Base-by-base conservation (phyloP, 2,329 filamentous ascomycete genomes). In the Fusarium transvaalense region DNA sequence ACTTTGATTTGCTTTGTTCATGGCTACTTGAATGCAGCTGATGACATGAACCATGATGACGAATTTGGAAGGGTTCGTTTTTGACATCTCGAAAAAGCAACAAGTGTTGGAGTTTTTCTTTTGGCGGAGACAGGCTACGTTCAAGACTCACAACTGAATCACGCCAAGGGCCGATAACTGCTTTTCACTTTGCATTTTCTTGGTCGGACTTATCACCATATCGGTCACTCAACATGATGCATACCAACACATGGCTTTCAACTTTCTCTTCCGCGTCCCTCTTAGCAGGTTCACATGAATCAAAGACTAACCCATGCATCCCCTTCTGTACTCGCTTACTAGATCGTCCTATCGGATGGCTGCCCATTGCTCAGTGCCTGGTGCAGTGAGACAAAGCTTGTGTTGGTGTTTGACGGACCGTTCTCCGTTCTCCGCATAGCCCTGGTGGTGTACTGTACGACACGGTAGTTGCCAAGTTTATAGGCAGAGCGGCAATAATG, bases 11-110 rank as follows among this genome's bases (percentile, higher is more conserved):
- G 31, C 17, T 23, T 10, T 21, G 29, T 25, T 27, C n/a, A 19
- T 35, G n/a, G 27, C 50, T 55, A 23, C 61, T 42, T 31, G 42
- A 27, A 27, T 42, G 6, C 27, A 53, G 76, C 69, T 41, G 74
- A 77, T 57, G 68, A 66, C 41, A 54, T 73, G 32, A 71, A 71
- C 34, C 66, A 72, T 25, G 75, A 78, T 54, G 76, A 79, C 55
- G 69, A 75, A 35, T 75, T 78, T 41, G 78, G 80, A 65, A 71
- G 77, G 50, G 71, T 72, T 74, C 48, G 76, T 78, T 34, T 79
- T 80, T 69, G 4, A 77, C 71, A n/a, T 56, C 31, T 19, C 66
- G 38, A 61, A 53, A 68, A 64, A 47, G 54, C 37, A 55, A 61
- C 56, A 35, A 65, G 50, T 17, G 46, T 62, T 23, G 55, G 53